Percentiles rank a stretch among this genome's conserved stretches.
phyloP scores from a whole-genome alignment of 2,329 filamentous ascomycete genomes.

The Hypoxylon sp. region DNA sequence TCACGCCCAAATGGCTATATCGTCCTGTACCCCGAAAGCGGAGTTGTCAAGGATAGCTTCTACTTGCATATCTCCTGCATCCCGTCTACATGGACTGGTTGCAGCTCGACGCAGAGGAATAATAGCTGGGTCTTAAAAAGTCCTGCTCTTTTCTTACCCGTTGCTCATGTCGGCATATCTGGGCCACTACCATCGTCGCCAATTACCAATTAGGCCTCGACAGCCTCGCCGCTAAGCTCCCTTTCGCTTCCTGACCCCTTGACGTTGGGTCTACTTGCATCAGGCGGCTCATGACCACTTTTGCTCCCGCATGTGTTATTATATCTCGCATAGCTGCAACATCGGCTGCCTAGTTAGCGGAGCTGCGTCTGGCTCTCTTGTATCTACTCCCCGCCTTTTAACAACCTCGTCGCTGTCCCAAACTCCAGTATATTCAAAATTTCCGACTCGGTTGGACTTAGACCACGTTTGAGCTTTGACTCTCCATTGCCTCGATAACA shows the following conservation, averaged over 20 bases:
- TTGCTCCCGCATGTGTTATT: constrained; percentile 41
- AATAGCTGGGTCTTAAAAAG: constrained; percentile 29
- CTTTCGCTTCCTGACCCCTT: constrained; percentile 29
- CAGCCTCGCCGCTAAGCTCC: constrained; percentile 45
- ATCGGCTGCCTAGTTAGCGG: constrained; percentile 42
- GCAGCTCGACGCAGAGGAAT: constrained; percentile 36
- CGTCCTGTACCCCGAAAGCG: constrained; percentile 42
- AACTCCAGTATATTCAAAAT: constrained; percentile 27
- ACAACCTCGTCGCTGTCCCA: constrained; percentile 31
- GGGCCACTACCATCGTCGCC: constrained; percentile 34
- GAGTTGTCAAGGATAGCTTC: constrained; percentile 42
- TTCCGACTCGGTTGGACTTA: constrained; percentile 41
- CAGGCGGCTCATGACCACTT: constrained; percentile 45
- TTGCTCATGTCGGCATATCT: constrained; percentile 41
- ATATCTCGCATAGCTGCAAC: constrained; percentile 44
- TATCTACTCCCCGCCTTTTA: constrained; percentile 40
- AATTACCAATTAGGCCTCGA: constrained; percentile 45
- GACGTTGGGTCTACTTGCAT: constrained; percentile 43
- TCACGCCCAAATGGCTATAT: constrained; percentile 38
- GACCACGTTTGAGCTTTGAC: constrained; percentile 41
- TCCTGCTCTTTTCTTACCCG: neutral
- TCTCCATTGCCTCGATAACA: constrained; percentile 44
- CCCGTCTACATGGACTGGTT: constrained; percentile 33
- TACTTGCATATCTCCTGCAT: constrained; percentile 45
- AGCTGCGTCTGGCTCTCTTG: constrained; percentile 39